Evolutionary conservation across 2,329 filamentous ascomycete genomes (phyloP), one percentile per base, ranked within the genome.

Genomic region (Periconia digitata): DNA sequence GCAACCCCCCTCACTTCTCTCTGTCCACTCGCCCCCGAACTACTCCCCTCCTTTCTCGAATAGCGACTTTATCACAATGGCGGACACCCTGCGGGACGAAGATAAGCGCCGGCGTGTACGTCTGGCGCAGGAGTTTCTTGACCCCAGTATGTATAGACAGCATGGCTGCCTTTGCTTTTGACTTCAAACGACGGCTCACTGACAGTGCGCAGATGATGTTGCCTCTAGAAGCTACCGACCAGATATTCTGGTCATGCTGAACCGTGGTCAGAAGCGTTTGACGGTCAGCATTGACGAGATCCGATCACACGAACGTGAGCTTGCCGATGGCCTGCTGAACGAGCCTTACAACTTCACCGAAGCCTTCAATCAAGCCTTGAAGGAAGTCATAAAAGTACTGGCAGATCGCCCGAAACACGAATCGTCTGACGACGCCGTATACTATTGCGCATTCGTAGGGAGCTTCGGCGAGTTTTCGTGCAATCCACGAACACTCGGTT

Each of bases 381-480:
- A 94, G 68, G 85, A 94, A 55, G 87, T 96, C 44, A 86, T 97
- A 55, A 83, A 87, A 66, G 87, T 90, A 2, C 77, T 96, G 24
- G 85, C 87, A 10, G 85, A 88, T 62, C 84, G 89, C 35, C 84
- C 90, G 2, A 81, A 86, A 2, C 85, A 87, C 59, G 90, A 95
- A 71, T 85, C 84, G 1, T 81, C 84, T 37, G 85, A 87, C 23
- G 92, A 96, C 69, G 84, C 85, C 53, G 73, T 80, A 61, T 99
- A 96, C 75, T 97, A 99, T 71, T 96, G 94, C 66, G 94, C 94
- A n/a, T 97, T 90, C 76, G 85, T 92, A 46, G 94, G 94, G 57
- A 96, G 90, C 68, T 99, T 99, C 68, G 94, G 95, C 57, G 86
- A 96, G 69, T 94, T 90, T 70, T 83, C 92, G 12, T 96, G 92